Conservation (phyloP, 805 yeast species). For the Blastobotrys chiropterorum region DNA sequence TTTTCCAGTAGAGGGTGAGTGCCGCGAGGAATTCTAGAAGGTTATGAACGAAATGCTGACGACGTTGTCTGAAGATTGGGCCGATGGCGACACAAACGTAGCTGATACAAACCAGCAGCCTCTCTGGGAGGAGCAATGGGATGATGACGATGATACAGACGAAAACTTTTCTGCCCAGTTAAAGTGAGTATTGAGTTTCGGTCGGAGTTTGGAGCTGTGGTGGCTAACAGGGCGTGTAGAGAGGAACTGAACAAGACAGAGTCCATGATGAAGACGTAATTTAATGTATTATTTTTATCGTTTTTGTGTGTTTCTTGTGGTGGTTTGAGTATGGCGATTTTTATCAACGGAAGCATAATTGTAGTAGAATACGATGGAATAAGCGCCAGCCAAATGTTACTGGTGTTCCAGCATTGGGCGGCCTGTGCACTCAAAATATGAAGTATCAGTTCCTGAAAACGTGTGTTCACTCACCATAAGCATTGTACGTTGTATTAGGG, state of each 20-base stretch:
- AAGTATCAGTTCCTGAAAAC: no score
- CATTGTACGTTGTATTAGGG: no score
- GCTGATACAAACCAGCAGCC: conserved; percentile 38
- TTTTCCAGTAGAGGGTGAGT: conserved; percentile 74
- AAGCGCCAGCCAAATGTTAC: no score
- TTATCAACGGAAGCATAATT: no score
- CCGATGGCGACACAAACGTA: conserved; percentile 47
- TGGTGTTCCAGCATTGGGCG: no score
- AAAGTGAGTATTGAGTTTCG: conserved; percentile 33
- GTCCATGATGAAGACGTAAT: background rate
- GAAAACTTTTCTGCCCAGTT: conserved; percentile 78
- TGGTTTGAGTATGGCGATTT: no score
- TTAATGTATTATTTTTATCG: background rate
- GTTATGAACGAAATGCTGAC: conserved; percentile 3
- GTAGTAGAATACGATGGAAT: no score
- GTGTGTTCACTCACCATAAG: no score
- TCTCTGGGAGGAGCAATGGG: conserved; percentile 98
- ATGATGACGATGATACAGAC: conserved; percentile 81
- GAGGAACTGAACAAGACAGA: conserved; percentile 2
- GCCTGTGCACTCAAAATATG: no score
- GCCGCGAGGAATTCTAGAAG: background rate
- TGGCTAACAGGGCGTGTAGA: background rate
- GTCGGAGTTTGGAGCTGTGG: background rate
- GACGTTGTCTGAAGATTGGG: conserved; percentile 49
- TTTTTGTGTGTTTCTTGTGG: background rate